Base-by-base conservation (phyloP, 495 filamentous ascomycete species). In the Lepidopterella palustris region DNA sequence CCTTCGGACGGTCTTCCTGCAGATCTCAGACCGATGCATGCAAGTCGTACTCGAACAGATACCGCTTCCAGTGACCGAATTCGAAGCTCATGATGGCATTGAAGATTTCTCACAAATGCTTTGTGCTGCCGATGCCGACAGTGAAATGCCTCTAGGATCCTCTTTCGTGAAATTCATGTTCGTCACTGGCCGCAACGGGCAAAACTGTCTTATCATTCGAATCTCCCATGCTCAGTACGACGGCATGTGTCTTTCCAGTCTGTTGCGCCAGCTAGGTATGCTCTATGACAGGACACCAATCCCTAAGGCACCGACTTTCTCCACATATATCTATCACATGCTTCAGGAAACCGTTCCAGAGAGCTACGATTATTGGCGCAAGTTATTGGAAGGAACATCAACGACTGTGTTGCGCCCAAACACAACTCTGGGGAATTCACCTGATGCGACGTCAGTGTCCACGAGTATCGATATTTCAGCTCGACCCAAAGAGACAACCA, bases 171-270 rank as follows among this genome's bases (percentile, higher is more conserved):
- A 84, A 55, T 84, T 86, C 68, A 76, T 82, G 45, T 76, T 84
- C 48, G 74, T 86, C 57, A 76, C 78, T 45, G 75, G 77, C 59
- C 77, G 76, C 53, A 68, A 69, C 6, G 75, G 71, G 13, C 69
- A 78, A 35, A 74, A 81, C 67, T 80, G 78, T n/a, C 83, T 90
- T 45, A 70, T 81, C 55, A 75, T 90, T 51, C 78, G 85, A 4
- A 76, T 89, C 4, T 88, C 85, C 0, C 87, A 90, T 68, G 84
- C 87, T 0, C 87, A 89, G 56, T 90, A 86, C 64, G 87, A 89
- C 62, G 87, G 84, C 32, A 78, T 88, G 0, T 88, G 80, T 64
- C 76, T 90, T 4, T 79, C 85, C 0, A 76, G 76, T 29, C 79
- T 89, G 18, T 77, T 88, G 53, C 63, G 73, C 3, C 80, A 83